Evolutionary conservation across 805 yeast genomes (phyloP).

Genomic region (Metahyphopichia silvanorum): DNA sequence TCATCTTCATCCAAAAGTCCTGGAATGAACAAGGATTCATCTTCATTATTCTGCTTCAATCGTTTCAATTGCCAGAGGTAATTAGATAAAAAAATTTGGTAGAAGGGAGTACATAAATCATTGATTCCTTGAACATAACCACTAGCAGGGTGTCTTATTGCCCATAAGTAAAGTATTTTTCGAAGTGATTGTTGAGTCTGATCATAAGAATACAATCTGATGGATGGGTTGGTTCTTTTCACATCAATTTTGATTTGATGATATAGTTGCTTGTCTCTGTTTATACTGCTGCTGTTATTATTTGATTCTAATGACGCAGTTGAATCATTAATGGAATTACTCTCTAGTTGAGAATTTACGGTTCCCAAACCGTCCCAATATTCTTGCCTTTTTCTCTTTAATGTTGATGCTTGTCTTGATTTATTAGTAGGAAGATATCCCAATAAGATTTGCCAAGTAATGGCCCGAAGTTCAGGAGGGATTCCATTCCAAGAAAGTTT

Average conservation of each 20-base stretch:
- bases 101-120: constrained; percentile 90
- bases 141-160: constrained; percentile 93
- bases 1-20: constrained; percentile 25
- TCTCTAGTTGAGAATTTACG: constrained; percentile 47
- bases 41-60: constrained; percentile 16
- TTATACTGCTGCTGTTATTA: constrained; percentile 33
- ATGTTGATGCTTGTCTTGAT: constrained; percentile 64
- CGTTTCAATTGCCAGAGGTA: constrained; percentile 49
- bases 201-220: constrained; percentile 64
- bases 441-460: constrained; percentile 83
- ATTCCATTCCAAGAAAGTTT: constrained; percentile 93
- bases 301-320: constrained; percentile 11
- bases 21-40: constrained; percentile 30
- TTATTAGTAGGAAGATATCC: constrained; percentile 90
- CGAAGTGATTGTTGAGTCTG: constrained; percentile 78
- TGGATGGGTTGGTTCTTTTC: constrained; percentile 87
- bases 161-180: constrained; percentile 86
- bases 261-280: constrained; percentile 62
- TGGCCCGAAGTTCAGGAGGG: constrained; percentile 74
- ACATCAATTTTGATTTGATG: constrained; percentile 95
- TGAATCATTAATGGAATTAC: constrained; percentile 14
- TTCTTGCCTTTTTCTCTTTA: constrained; percentile 80
- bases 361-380: constrained; percentile 72
- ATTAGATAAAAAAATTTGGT: constrained; percentile 74
- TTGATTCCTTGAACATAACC: constrained; percentile 98